phyloP scores from a whole-genome alignment of 805 yeast species.

The Metschnikowia gruessii region DNA sequence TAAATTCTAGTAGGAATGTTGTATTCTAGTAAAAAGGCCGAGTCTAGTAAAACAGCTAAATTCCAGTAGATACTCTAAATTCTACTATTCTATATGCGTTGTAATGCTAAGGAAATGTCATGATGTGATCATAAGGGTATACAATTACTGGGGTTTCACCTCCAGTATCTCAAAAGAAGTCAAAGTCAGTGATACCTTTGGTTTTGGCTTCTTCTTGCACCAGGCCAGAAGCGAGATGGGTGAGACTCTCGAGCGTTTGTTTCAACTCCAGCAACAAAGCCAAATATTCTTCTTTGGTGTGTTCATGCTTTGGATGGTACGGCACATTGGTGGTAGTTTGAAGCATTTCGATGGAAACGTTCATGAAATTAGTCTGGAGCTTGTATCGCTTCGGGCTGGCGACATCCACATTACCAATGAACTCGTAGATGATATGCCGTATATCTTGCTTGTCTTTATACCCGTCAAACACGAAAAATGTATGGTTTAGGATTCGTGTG shows the following conservation, averaged over 20 bases:
- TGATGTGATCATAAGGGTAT: neutral
- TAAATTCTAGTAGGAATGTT: too few species aligned
- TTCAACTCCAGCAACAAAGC: neutral
- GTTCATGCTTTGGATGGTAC: constrained; percentile 12
- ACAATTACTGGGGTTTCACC: too few species aligned
- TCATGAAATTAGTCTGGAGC: constrained; percentile 1
- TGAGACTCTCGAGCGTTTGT: neutral
- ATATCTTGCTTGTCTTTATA: constrained; percentile 28
- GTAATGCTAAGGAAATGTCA: too few species aligned
- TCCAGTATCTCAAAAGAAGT: neutral
- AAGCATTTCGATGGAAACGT: constrained; percentile 8
- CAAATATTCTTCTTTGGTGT: constrained; percentile 7
- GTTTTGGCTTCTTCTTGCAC: neutral
- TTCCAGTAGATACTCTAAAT: too few species aligned
- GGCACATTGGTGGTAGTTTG: constrained; percentile 3
- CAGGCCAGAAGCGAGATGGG: neutral
- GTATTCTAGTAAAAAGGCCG: too few species aligned
- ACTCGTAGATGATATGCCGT: constrained; percentile 6
- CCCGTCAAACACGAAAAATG: constrained; percentile 31
- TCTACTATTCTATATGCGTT: too few species aligned
- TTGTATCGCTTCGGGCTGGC: constrained; percentile 2
- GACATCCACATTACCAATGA: constrained; percentile 2
- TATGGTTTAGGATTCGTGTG: constrained; percentile 18
- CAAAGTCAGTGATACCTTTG: constrained; percentile 1
- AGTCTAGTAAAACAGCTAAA: too few species aligned